phyloP scores from a whole-genome alignment of 169 alveolate species.

The Cyclospora cayetanensis region DNA sequence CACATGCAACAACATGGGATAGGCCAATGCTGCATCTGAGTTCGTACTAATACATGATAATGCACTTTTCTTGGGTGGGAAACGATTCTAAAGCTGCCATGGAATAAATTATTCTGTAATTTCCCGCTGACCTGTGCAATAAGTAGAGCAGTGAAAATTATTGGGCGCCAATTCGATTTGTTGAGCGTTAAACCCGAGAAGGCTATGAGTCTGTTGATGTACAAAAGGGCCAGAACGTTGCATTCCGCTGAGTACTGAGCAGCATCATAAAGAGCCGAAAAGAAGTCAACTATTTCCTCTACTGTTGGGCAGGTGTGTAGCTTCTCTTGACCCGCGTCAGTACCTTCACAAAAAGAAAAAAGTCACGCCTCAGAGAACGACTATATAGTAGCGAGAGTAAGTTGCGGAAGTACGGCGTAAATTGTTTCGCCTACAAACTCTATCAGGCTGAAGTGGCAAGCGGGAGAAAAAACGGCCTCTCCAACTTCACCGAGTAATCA shows the following conservation, averaged over 20 bases:
- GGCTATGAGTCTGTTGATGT: constrained; percentile 88
- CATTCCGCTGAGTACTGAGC: constrained; percentile 90
- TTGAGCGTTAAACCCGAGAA: constrained; percentile 81
- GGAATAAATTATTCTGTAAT: background rate
- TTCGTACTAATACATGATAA: too few species aligned
- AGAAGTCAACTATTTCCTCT: constrained; percentile 87
- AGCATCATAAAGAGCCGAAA: constrained; percentile 88
- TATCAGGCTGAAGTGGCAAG: background rate
- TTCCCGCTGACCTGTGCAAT: constrained; percentile 83
- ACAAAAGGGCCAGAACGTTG: constrained; percentile 88
- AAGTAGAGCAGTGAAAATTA: constrained; percentile 83
- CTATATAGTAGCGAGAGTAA: too few species aligned
- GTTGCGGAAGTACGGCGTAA: too few species aligned
- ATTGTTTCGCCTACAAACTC: background rate
- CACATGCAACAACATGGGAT: too few species aligned
- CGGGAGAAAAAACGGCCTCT: too few species aligned
- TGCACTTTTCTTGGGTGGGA: too few species aligned
- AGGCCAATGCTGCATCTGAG: too few species aligned
- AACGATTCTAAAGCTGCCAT: too few species aligned
- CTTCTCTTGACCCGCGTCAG: background rate
- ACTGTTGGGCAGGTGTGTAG: constrained; percentile 86
- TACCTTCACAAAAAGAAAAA: background rate
- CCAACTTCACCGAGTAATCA: too few species aligned
- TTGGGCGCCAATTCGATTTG: constrained; percentile 90
- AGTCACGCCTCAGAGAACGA: too few species aligned